phyloP scores from a whole-genome alignment of 2,329 filamentous ascomycete species.

The Berkeleyomyces rouxiae region DNA sequence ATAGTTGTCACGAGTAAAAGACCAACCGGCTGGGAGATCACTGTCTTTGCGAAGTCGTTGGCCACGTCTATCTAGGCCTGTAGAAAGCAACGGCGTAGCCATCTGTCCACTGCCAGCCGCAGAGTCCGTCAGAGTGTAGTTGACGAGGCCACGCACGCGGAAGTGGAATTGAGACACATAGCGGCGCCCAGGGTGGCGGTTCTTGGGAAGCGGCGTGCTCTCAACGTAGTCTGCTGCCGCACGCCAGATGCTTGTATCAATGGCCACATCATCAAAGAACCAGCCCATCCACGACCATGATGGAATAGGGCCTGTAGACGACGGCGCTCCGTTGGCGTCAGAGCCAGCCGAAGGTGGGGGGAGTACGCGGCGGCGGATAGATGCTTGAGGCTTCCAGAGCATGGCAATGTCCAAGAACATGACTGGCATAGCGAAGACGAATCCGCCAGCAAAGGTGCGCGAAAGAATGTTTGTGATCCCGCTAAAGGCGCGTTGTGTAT shows the following conservation, averaged over 20 bases:
- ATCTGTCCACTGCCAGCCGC: constrained; percentile 15
- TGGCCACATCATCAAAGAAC: constrained; percentile 29
- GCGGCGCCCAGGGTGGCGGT: constrained; percentile 21
- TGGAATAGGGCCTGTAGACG: constrained; percentile 21
- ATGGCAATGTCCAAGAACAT: constrained; percentile 30
- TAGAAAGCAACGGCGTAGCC: constrained; percentile 21
- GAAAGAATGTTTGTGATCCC: constrained; percentile 28
- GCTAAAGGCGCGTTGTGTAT: constrained; percentile 27
- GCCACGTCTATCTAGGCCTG: constrained; percentile 25
- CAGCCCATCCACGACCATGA: constrained; percentile 34
- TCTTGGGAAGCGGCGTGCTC: constrained; percentile 20
- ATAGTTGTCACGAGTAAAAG: constrained; percentile 20
- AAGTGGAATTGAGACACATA: constrained; percentile 24
- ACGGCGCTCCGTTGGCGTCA: constrained; percentile 17
- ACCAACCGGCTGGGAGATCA: constrained; percentile 25
- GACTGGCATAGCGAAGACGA: constrained; percentile 30
- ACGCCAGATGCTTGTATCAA: constrained; percentile 27
- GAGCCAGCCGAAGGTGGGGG: constrained; percentile 6
- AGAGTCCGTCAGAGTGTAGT: constrained; percentile 27
- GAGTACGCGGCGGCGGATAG: constrained; percentile 21
- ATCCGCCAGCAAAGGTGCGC: constrained; percentile 26
- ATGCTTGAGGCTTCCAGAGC: constrained; percentile 29
- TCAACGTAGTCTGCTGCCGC: constrained; percentile 29
- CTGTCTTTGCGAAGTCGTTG: constrained; percentile 21
- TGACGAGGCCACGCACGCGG: constrained; percentile 23